Evolutionary conservation across 306 rosid species (phyloP), one percentile per base, ranked within the genome.

Genomic region (Dalbergia oliveri): DNA sequence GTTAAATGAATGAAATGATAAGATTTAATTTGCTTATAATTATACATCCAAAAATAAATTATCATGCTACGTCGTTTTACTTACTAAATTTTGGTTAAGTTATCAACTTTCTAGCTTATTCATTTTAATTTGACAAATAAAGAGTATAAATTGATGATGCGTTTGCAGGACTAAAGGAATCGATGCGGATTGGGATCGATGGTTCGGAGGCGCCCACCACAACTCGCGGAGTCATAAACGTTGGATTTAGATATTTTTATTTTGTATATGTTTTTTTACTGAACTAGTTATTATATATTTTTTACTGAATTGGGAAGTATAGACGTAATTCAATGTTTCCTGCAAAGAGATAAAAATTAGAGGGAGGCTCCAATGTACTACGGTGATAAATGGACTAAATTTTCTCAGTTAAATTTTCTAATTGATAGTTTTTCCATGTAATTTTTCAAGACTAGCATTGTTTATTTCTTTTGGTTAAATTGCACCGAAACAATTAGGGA

Each of bases 171-270:
- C 81, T 3, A 80, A 43, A 70, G 91, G 94, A 6, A 49, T 47
- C 8, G 90, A 88, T 44, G 89, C 18, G 2, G 75, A 79, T 39
- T 94, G 98, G 97, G 98, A 94, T 82, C 77, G 91, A 72, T 94
- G 98, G 98, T 94, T 94, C 79, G 66, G 94, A 79, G 93, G 97
- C 45, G 83, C 88, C 31, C 31, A 26, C 64, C 92, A 90, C 78
- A 80, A 81, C 82, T 59, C 89, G 13, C 76, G 88, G 66, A 87
- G 65, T 68, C 92, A 90, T 73, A 92, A 87, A 74, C 96, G 97
- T 12, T 89, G 97, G 98, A 89, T 92, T 85, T 92, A 83, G 64
- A 68, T 14, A 21, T 33, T 69, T 21, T 35, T 13, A 10, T 51
- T 75, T 64, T 71, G 9, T 23, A 26, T 26, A 1, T 26, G 1